Percentiles rank a stretch among this genome's conserved stretches.
Conservation (phyloP, 2,329 filamentous ascomycete species). For the Penicillium sp. region DNA sequence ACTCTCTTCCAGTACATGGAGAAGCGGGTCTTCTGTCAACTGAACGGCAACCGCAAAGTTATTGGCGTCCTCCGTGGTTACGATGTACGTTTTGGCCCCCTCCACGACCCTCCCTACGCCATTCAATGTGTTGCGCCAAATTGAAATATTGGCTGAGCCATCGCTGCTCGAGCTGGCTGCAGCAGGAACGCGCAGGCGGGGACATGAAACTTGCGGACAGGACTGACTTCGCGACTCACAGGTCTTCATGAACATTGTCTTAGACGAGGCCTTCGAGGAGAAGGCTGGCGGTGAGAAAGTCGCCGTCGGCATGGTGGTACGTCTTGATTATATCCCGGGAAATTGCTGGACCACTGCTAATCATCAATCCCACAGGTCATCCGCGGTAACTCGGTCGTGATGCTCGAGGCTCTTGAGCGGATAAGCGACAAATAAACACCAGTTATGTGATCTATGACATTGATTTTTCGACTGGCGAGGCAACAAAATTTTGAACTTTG, state of each 20-base stretch:
- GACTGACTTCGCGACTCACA: conserved; percentile 43
- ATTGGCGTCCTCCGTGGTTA: conserved; percentile 93
- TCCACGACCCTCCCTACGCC: too few species aligned
- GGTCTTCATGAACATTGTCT: conserved; percentile 98
- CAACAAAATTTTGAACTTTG: conserved; percentile 14
- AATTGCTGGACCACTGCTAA: conserved; percentile 8
- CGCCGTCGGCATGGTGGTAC: conserved; percentile 87
- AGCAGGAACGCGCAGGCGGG: background rate
- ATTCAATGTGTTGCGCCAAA: background rate
- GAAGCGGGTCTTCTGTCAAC: conserved; percentile 96
- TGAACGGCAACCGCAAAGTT: conserved; percentile 97
- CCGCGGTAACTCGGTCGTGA: conserved; percentile 95
- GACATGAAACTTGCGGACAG: background rate
- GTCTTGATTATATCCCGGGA: conserved; percentile 31
- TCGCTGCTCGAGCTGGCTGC: background rate
- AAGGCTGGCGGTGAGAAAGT: conserved; percentile 90
- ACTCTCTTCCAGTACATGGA: conserved; percentile 79
- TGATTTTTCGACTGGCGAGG: conserved; percentile 15
- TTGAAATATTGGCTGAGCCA: background rate
- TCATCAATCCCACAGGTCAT: conserved; percentile 68
- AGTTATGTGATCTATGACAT: conserved; percentile 16
- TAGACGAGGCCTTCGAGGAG: conserved; percentile 96
- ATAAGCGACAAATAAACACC: conserved; percentile 47
- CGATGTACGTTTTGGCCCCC: conserved; percentile 68
- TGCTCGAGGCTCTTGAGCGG: conserved; percentile 72